Evolutionary conservation across 202 grass and related monocot genomes (phyloP).

Genomic region (Panicum virgatum): DNA sequence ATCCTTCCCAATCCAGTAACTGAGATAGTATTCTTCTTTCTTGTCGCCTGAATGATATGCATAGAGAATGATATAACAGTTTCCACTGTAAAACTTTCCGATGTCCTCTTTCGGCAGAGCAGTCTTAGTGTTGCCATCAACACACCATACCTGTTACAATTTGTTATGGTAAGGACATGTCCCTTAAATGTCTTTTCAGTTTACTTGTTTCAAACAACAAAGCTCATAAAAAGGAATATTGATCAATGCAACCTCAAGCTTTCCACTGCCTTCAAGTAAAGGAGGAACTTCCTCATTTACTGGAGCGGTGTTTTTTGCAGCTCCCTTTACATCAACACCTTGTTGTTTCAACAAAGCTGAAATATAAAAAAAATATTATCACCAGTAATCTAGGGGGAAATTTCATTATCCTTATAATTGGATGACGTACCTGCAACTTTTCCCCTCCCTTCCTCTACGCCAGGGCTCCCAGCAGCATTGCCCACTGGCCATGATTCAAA

Average conservation of each 20-base stretch:
- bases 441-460: conserved; percentile 74
- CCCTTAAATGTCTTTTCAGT: not conserved
- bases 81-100: conserved; percentile 92
- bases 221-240: conserved; percentile 26
- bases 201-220: conserved; percentile 1
- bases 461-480: conserved; percentile 52
- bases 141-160: conserved; percentile 72
- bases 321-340: conserved; percentile 88
- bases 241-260: conserved; percentile 76
- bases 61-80: conserved; percentile 94
- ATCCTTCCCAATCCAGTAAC: conserved; percentile 85
- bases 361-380: conserved; percentile 34
- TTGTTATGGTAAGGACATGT: conserved; percentile 25
- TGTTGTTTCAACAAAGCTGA: conserved; percentile 95
- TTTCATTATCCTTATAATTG: conserved; percentile 18
- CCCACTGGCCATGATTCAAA: conserved; percentile 93
- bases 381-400: conserved; percentile 10
- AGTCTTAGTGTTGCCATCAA: conserved; percentile 71
- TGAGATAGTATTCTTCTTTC: conserved; percentile 92
- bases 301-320: conserved; percentile 62
- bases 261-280: conserved; percentile 84
- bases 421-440: conserved; percentile 87
- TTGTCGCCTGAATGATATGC: conserved; percentile 89
- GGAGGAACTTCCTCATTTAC: conserved; percentile 96
- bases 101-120: conserved; percentile 67